Conservation (phyloP, 1,139 yeast genomes). For the Hansenula sp. region DNA sequence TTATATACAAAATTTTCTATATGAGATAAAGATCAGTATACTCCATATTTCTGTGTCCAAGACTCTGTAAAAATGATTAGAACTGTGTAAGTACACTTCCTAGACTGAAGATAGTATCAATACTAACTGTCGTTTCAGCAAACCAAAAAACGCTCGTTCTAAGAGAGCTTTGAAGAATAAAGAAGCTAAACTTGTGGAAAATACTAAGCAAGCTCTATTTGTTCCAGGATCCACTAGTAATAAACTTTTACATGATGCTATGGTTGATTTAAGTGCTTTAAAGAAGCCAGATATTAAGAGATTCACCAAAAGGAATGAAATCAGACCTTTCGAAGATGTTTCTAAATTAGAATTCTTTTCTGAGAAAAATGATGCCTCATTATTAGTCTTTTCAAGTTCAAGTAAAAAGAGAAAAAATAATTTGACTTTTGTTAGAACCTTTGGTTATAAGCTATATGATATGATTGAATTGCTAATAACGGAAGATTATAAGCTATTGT, state of each 20-base stretch:
- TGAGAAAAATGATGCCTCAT: conserved; percentile 89
- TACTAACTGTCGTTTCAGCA: conserved; percentile 25
- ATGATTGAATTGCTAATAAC: conserved; percentile 87
- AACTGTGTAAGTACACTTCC: conserved; percentile 37
- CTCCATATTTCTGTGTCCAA: neutral
- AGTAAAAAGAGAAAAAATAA: conserved; percentile 94
- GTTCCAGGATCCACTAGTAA: conserved; percentile 86
- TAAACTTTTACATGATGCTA: conserved; percentile 79
- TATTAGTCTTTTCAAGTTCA: conserved; percentile 76
- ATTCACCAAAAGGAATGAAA: conserved; percentile 82
- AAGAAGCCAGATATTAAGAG: conserved; percentile 91
- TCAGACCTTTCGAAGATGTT: conserved; percentile 94
- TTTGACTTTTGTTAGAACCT: conserved; percentile 82
- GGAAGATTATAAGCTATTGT: conserved; percentile 63
- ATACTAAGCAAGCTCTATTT: conserved; percentile 84
- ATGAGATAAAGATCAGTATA: neutral
- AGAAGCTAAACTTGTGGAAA: conserved; percentile 87
- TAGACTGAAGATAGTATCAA: neutral
- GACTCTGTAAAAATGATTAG: conserved; percentile 46
- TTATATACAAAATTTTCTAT: conserved; percentile 1
- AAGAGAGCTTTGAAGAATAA: conserved; percentile 90
- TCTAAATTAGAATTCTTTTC: conserved; percentile 82
- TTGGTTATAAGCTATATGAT: conserved; percentile 85
- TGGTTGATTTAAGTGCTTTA: conserved; percentile 84
- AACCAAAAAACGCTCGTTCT: conserved; percentile 94